Base-by-base conservation (phyloP, 192 early-diverging fungal species). In the Backusella westeae region DNA sequence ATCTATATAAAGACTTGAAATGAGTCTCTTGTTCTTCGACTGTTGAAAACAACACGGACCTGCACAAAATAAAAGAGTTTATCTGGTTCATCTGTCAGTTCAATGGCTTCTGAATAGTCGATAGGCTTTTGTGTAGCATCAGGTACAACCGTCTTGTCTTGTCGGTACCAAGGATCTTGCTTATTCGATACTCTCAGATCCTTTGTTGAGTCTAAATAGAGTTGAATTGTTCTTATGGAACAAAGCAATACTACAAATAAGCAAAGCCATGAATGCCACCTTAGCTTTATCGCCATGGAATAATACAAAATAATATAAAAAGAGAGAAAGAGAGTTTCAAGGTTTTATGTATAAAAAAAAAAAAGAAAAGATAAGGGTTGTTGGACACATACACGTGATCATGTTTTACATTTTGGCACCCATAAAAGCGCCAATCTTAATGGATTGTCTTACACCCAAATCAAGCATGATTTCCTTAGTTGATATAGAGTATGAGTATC, bases 391-490 rank as follows among this genome's bases (percentile, higher is more conserved):
- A 26, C 56, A 59, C 56, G 21, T 59, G 23, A 29, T 46, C 32
- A 23, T 72, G 68, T 29, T 77, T 74, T 83, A 87, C 72, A 87
- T 73, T 46, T 89, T 89, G 21, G 85, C 87, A 12, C 92, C 92
- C 83, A 87, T 83, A 23, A 93, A 82, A 75, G 92, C 84, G 9
- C 85, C 89, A 44, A 94, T 91, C 84, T 96, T 96, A 34, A 94
- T 46, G 74, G 86, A 83, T 81, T 96, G 94, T 56, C 93, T 81
- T 36, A 95, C 88, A 38, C 94, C 94, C 21, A 96, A 80, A 77
- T 96, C 94, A 65, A 95, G 80, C 94, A 96, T 96, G 78, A 95
- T 96, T 71, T 96, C 71, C 34, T 67, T 34, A 1, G 4, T 35
- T 21, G 17, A 65, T 21, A n/a, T 38, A 19, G 36, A 36, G 4